Evolutionary conservation across 176 grass and related monocot species (phyloP), one percentile per base, ranked within the genome.

Genomic region (Eremochloa ophiuroides): DNA sequence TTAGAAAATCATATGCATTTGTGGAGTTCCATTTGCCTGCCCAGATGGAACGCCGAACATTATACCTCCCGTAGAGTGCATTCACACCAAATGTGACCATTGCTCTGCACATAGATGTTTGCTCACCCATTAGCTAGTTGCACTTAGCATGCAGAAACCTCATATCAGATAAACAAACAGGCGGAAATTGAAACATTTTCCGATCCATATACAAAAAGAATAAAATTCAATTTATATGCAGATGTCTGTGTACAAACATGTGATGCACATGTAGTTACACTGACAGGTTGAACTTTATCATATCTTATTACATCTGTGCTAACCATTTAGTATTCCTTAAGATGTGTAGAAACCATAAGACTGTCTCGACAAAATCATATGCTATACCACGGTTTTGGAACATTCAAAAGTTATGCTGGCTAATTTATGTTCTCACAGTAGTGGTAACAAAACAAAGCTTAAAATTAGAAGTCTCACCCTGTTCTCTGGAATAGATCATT

Each of bases 71-170:
- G 3, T 91, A 60, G 30, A 98, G 95, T 37, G 95, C 95, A 74
- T 98, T 98, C 35, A 98, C 75, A 62, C 95, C 95, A 86, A 98
- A 98, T 55, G 95, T 98, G 73, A 89, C 29, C 74, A 95, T 70
- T 75, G 92, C 92, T 72, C 92, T 98, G 86, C 71, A 92, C 40
- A 66, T n/a, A 90, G 8, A 86, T 74, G 50, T 86, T 73, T 82
- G 39, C 61, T 58, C 48, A 58, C 4, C 30, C 73, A 86, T 90
- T 59, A 90, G 83, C 40, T 68, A 51, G 20, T 18, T 51, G 56
- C 65, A 15, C 7, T 50, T 38, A 60, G 44, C 18, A 53, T 20
- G 31, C 20, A 27, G 31, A 74, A 83, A n/a, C 5, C 23, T 22
- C 10, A 90, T 6, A 67, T 14, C 62, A 23, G 16, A 70, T 20